A percentile compares a stretch with the other conserved stretches of the same genome.
phyloP scores from a whole-genome alignment of 305 asterid species.

The Nicotiana rustica region DNA sequence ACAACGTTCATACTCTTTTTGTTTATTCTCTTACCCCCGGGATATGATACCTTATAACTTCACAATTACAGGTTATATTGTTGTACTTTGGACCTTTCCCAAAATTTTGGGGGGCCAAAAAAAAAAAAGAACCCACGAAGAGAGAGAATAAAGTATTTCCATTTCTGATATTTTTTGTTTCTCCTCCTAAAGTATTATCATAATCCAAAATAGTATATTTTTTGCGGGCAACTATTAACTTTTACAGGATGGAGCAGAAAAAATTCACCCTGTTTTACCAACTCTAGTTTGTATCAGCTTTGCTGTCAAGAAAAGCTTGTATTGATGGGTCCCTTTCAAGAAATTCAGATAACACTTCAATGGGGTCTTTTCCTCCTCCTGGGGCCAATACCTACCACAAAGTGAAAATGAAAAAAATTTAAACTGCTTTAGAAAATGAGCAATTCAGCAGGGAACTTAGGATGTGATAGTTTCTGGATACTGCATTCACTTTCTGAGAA shows the following conservation, averaged over 20 bases:
- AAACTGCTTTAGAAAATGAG: not conserved
- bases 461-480: slow-evolving; percentile 7
- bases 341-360: slow-evolving; percentile 75
- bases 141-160: not conserved
- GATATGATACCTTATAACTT: not conserved
- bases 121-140: not conserved
- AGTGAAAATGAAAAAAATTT: not conserved
- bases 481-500: not conserved
- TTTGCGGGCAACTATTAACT: slow-evolving; percentile 14
- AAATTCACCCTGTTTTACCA: slow-evolving; percentile 13
- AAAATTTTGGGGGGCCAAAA: not conserved
- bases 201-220: not conserved
- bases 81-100: not conserved
- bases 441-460: not conserved
- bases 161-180: not conserved
- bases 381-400: slow-evolving; percentile 76
- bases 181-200: not conserved
- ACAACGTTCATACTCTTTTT: not conserved
- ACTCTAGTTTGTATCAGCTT: slow-evolving; percentile 45
- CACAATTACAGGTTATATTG: not conserved
- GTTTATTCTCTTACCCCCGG: not conserved
- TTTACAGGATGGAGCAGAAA: slow-evolving; percentile 31
- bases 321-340: slow-evolving; percentile 93
- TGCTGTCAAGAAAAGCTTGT: slow-evolving; percentile 73
- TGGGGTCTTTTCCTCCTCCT: slow-evolving; percentile 78